Evolutionary conservation across 2,329 filamentous ascomycete species (phyloP), one percentile per base, ranked within the genome.

Genomic region (Aspergillus neoniger): DNA sequence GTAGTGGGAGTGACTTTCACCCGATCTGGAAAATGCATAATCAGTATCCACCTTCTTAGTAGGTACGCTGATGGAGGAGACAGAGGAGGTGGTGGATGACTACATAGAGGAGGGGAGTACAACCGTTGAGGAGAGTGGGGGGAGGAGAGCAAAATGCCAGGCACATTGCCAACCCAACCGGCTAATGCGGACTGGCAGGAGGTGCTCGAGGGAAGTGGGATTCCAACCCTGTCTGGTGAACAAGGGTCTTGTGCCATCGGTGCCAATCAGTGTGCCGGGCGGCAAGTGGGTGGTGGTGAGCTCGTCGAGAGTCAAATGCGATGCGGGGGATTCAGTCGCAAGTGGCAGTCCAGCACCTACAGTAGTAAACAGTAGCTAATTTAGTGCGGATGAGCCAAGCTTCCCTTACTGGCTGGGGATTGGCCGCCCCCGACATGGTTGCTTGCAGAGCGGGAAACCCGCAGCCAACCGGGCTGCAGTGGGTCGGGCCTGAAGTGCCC

Each of bases 321-420:
- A 53, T 63, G 59, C 56, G 62, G 57, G 57, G 59, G 59, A 47
- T 51, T 54, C 52, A 57, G 25, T 28, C 43, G 30, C 25, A 52
- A 51, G 14, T 15, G 28, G 28, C 19, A 49, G 41, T 56, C 59
- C 59, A 63, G 61, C 59, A 61, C 59, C 55, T 59, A 61, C 60
- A 63, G 63, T 38, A 59, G 60, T 25, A 28, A 25, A 38, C 25
- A 28, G 21, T 49, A 39, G 28, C 25, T 65, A 67, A 55, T 30
- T 57, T 64, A 65, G 65, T 55, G 30, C 48, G 58, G 51, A 48
- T 56, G 60, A 64, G 69, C 69, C 69, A 71, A 71, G 68, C 65
- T 68, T 65, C 60, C 39, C 8, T 60, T 36, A 53, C 25, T 28
- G 9, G 21, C 32, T 9, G 7, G 12, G 36, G 58, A 71, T 70